Percentiles rank a stretch among this genome's conserved stretches.
phyloP scores from a whole-genome alignment of 2,329 filamentous ascomycete species.

The Claviceps sp. region DNA sequence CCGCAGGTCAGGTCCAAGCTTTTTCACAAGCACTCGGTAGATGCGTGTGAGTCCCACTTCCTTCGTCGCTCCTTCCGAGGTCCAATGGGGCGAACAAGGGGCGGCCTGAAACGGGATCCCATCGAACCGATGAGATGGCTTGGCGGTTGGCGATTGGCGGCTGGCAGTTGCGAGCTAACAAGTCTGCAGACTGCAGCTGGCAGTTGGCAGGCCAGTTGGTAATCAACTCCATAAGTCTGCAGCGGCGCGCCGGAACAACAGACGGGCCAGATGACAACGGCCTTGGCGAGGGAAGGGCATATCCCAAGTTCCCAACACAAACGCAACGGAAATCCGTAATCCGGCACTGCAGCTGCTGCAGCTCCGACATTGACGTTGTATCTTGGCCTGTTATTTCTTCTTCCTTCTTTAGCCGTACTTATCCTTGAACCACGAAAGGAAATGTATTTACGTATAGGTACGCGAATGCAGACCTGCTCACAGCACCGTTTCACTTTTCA shows the following conservation, averaged over 20 bases:
- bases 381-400: background rate
- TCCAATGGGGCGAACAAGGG: background rate
- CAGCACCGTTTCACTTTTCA: background rate
- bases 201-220: no score
- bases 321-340: background rate
- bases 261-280: background rate
- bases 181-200: background rate
- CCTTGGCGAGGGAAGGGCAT: background rate
- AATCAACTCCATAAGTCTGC: no score
- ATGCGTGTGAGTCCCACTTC: background rate
- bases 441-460: background rate
- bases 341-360: background rate
- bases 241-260: background rate
- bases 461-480: background rate
- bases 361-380: background rate
- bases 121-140: background rate
- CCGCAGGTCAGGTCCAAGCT: background rate
- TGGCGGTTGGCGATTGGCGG: background rate
- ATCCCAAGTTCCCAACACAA: background rate
- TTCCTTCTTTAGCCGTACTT: background rate
- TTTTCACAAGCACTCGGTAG: background rate
- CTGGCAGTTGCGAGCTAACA: background rate
- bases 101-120: background rate
- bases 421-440: background rate
- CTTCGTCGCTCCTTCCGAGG: background rate